Percentiles rank a stretch among this genome's conserved stretches.
phyloP scores from a whole-genome alignment of 371 early-diverging fungal genomes.

The Blyttiomyces sp. region DNA sequence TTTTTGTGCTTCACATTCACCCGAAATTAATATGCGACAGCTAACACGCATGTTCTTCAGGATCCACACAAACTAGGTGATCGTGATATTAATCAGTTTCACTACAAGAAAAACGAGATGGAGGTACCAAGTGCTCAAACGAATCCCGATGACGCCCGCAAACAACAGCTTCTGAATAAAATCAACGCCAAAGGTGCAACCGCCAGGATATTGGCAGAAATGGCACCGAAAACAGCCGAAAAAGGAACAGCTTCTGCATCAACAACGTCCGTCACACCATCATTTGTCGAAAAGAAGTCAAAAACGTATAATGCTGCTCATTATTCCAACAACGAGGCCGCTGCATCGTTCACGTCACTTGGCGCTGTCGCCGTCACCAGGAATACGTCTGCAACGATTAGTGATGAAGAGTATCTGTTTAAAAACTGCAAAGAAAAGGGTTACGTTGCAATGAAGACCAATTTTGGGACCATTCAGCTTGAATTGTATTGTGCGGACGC shows the following conservation, averaged over 20 bases:
- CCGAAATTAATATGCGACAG: not conserved
- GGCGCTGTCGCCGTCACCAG: slow-evolving; percentile 68
- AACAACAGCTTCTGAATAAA: slow-evolving; percentile 38
- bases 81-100: slow-evolving; percentile 67
- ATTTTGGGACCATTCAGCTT: slow-evolving; percentile 80
- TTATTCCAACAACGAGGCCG: slow-evolving; percentile 76
- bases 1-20: not conserved
- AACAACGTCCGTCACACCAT: slow-evolving; percentile 29
- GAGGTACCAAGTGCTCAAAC: slow-evolving; percentile 14
- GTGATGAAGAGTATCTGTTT: slow-evolving; percentile 85
- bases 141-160: slow-evolving; percentile 32
- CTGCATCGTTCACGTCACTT: slow-evolving; percentile 87
- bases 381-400: slow-evolving; percentile 54
- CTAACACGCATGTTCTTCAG: slow-evolving; percentile 36
- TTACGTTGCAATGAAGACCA: slow-evolving; percentile 71
- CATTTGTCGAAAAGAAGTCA: slow-evolving; percentile 33
- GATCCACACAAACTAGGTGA: slow-evolving; percentile 81
- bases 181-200: slow-evolving; percentile 69
- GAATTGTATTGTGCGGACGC: slow-evolving; percentile 83
- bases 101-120: slow-evolving; percentile 66
- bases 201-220: slow-evolving; percentile 56
- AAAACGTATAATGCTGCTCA: slow-evolving; percentile 72
- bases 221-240: slow-evolving; percentile 45
- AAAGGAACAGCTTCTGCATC: slow-evolving; percentile 4
- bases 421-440: slow-evolving; percentile 62